Conservation (phyloP, 331 rosid species). For the Rosa hybrid region DNA sequence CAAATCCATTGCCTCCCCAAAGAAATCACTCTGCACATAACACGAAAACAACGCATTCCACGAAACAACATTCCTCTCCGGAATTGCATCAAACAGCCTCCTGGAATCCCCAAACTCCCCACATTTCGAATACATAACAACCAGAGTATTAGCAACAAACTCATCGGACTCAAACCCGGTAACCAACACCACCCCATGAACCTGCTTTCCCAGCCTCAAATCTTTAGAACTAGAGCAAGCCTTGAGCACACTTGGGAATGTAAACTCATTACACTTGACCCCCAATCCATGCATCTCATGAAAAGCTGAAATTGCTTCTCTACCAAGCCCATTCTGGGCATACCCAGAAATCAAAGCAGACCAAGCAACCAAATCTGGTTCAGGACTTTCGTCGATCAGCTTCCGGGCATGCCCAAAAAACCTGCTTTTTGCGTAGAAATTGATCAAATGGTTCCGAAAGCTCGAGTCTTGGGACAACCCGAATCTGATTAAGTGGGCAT, state of each 20-base stretch:
- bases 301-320: conserved; percentile 36
- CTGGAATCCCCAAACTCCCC: conserved; percentile 63
- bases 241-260: conserved; percentile 74
- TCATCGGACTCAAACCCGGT: conserved; percentile 76
- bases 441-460: conserved; percentile 51
- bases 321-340: conserved; percentile 41
- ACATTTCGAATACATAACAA: conserved; percentile 79
- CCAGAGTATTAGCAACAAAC: conserved; percentile 76
- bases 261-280: conserved; percentile 63
- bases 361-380: conserved; percentile 71
- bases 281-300: conserved; percentile 62
- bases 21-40: conserved; percentile 55
- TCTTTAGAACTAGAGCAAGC: conserved; percentile 63
- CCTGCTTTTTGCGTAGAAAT: conserved; percentile 48
- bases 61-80: conserved; percentile 56
- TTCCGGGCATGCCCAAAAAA: conserved; percentile 60
- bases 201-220: conserved; percentile 56
- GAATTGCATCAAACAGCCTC: conserved; percentile 53
- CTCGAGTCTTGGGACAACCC: conserved; percentile 47
- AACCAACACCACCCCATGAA: conserved; percentile 58
- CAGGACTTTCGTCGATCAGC: conserved; percentile 57
- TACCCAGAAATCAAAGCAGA: conserved; percentile 58
- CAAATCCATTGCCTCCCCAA: conserved; percentile 51
- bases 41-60: conserved; percentile 85
- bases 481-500: conserved; percentile 62